Evolutionary conservation across 129 eudicot genomes (phyloP), one percentile per base, ranked within the genome.

Genomic region (Rutidosis leptorrhynchoides): DNA sequence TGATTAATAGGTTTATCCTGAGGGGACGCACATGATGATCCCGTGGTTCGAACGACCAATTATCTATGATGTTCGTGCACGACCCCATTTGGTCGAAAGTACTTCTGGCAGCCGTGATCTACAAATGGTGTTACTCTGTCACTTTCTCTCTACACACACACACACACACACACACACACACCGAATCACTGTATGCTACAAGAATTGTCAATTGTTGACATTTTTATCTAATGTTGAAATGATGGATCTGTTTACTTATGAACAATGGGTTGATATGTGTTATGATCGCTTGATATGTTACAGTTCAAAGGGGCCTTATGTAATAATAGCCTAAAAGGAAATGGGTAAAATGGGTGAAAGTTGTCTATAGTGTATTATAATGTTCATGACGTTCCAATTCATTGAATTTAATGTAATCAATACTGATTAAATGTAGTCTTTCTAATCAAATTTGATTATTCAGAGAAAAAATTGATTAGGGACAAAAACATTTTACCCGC

Each of bases 81-180:
- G 77, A 56, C 81, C 81, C 57, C 77, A 70, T 70, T 66, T 70
- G 6, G 72, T 77, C 9, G 77, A 70, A 71, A 77, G 81, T 48
- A 70, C 72, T 55, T 77, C 81, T 30, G 81, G 81, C 14, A 77
- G 81, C 68, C 81, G 81, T 64, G 81, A 77, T 70, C 68, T 77
- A 7, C 81, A 77, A 58, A 77, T 70, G 81, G 81, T 77, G 70
- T 24, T 14, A 21, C 35, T 66, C 54, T 76, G 28, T 21, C 4
- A 2, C n/a, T 14, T 5, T 45, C 5, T 46, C 17, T 46, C n/a
- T n/a, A n/a, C n/a, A n/a, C n/a, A n/a, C n/a, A n/a, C n/a, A n/a
- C n/a, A n/a, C n/a, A n/a, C n/a, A n/a, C n/a, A n/a, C n/a, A 49
- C 56, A 17, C 24, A 49, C 12, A 49, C 23, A 48, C 20, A 48